Base-by-base conservation (phyloP, 139 green algal genomes). In the Ulvella scutata region DNA sequence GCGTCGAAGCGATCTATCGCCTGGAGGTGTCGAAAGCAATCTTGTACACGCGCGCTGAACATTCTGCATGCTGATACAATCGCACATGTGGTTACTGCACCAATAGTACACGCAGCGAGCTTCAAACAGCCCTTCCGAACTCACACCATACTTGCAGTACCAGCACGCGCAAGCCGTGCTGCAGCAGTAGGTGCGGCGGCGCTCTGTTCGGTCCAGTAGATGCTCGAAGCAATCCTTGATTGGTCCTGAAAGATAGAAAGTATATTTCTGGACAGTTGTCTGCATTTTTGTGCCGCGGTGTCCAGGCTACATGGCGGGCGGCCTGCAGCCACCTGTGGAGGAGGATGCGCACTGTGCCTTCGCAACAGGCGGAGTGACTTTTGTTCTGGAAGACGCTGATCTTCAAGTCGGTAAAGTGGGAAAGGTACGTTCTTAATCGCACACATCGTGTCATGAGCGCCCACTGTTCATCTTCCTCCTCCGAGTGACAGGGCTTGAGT, bases 341-440 rank as follows among this genome's bases (percentile, higher is more conserved):
- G 82, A 92, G 37, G 84, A 90, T 17, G 86, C 91, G 76, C 38
- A 81, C 3, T 72, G 73, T 23, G 67, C 72, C 9, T 40, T 67
- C 1, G 75, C 76, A 4, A 60, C 73, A 9, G 83, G 85, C 33
- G 83, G 84, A 7, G 89, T 96, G 0, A 89, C 94, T 3, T 98
- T 99, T 75, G 82, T 98, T 4, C 80, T 99, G 31, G 94, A 99
- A 73, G 87, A 89, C 34, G 94, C 94, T 0, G 89, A 89, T 40
- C 82, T 99, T 13, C 92, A 99, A 82, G 80, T 81, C 2, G 94
- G 87, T 23, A 96, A 97, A 83, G 89, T 98, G 3, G 93, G 94
- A 60, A 98, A 97, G 83, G 90, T 89, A 62, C 36, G 72, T 72
- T 29, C 34, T 3, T 23, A 23, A 38, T 44, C 35, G 38, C 62